These are phyloP conservation scores for Echites panduratus DNA, from an alignment of 257 asterid genomes.

Conservation along the genomic window DNA sequence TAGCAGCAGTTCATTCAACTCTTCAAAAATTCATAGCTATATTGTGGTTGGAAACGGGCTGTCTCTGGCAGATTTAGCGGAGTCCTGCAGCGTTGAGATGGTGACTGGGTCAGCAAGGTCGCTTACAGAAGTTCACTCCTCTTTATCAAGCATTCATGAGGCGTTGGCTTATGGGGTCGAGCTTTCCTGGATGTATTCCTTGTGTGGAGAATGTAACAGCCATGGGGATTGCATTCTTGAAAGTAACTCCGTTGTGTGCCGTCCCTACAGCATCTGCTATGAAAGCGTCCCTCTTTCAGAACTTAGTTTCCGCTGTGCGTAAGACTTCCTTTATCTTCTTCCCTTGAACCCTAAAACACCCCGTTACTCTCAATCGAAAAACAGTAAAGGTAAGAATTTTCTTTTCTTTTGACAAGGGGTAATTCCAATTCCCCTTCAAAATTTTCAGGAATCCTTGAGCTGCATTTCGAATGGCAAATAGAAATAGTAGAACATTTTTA, in stretches of 20 bases:
- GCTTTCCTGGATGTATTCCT: constrained; percentile 21
- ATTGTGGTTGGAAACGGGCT: constrained; percentile 19
- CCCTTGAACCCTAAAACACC: background rate
- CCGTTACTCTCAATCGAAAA: too few relatives aligned
- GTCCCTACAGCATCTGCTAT: constrained; percentile 19
- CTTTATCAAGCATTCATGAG: constrained; percentile 26
- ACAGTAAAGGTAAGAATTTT: too few relatives aligned
- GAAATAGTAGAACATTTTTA: too few relatives aligned
- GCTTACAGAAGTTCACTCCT: background rate
- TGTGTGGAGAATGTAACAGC: constrained; percentile 18
- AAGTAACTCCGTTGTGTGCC: constrained; percentile 19
- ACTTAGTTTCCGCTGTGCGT: constrained; percentile 34
- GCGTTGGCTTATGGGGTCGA: constrained; percentile 42
- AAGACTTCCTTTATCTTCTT: background rate
- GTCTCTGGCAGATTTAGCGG: constrained; percentile 30
- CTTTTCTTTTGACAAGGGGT: too few relatives aligned
- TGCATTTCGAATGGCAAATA: too few relatives aligned
- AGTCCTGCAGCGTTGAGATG: constrained; percentile 37
- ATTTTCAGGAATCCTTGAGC: too few relatives aligned
- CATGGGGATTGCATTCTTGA: constrained; percentile 9
- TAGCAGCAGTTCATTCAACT: constrained; percentile 15
- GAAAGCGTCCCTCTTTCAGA: constrained; percentile 33
- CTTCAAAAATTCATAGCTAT: constrained; percentile 26
- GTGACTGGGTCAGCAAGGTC: constrained; percentile 12
- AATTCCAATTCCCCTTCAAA: too few relatives aligned